Evolutionary conservation across 257 asterid genomes (phyloP), one percentile per base, ranked within the genome.

Genomic region (Henckelia pumila): DNA sequence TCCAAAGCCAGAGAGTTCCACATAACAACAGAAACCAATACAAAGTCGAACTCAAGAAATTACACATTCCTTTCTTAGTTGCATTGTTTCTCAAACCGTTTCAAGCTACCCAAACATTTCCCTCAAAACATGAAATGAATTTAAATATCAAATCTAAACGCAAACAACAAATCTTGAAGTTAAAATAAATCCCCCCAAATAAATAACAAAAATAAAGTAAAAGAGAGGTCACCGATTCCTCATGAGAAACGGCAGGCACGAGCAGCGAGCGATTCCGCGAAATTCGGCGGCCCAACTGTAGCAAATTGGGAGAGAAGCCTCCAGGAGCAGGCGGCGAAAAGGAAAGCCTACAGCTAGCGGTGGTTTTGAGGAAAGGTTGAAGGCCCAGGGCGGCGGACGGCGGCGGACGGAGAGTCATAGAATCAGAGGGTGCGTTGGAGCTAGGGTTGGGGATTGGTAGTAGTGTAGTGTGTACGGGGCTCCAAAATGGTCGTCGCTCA

Each of bases 241-340:
- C 95, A 55, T 82, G 95, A 23, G 91, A 84, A 55, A 95, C 88
- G 28, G 96, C 92, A 30, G 78, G 76, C 0, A 86, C 76, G 75
- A 77, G 71, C 71, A 85, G 66, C 23, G 81, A 72, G 65, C 85
- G 84, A 56, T 71, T 78, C 71, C 85, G 72, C 16, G 70, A 6
- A 77, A 56, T 73, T 16, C 58, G 73, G 4, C 21, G 73, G 47
- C 84, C 75, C 19, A 26, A 61, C 44, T 37, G 72, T 47, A 29
- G 26, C 53, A 74, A 49, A 64, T 44, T 35, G 58, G 78, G 57
- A 22, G 82, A 80, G 9, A 68, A 50, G 16, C 78, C 69, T 62
- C 35, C 68, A 1, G 79, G 79, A 74, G 73, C 58, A 33, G 73
- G 57, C 21, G 79, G 65, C 33, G 30, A 29, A 64, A 29, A 9